Evolutionary conservation across 345 rosid genomes (phyloP), one percentile per base, ranked within the genome.

Genomic region (Erysimum cheiranthoides): DNA sequence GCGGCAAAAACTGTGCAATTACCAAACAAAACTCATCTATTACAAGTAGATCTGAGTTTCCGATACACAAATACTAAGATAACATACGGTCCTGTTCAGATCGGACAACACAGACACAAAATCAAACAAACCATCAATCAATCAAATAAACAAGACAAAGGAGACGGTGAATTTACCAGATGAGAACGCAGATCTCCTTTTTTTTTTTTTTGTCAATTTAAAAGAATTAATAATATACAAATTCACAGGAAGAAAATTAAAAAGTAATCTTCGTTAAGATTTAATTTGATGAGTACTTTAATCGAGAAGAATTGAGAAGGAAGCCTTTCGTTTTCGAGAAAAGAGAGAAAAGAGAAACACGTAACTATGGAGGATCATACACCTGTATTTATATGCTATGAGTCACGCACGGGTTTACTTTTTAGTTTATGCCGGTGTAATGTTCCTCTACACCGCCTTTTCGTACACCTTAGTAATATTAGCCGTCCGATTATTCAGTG

Each of bases 341-440:
- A 9, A 27, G 56, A 16, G 25, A 35, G 12, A 46, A 43, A 56
- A 47, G 18, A 50, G 8, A 42, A 77, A 77, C 75, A 70, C 80
- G 80, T 77, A 77, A 63, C 75, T 36, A 36, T 45, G 31, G 66
- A 62, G 64, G 71, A 17, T 16, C 75, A 54, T 53, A 76, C 80
- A 76, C 25, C 8, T 69, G 51, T 75, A 1, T 52, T 11, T 56
- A 57, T 25, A 65, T 7, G 34, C 13, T 50, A 28, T 61, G 65
- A 68, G 49, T 76, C 64, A 66, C 52, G 56, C 60, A 61, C 57
- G 43, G 31, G 51, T 40, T 47, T 7, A 3, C n/a, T 68, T 75
- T 54, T 60, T 10, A 2, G 61, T 58, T 46, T 36, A n/a, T 36
- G 30, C 8, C 52, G n/a, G 21, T 30, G 56, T 5, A 27, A 3